Evolutionary conservation across 2,329 filamentous ascomycete species (phyloP), one percentile per base, ranked within the genome.

Genomic region (Bipolaris cookei): DNA sequence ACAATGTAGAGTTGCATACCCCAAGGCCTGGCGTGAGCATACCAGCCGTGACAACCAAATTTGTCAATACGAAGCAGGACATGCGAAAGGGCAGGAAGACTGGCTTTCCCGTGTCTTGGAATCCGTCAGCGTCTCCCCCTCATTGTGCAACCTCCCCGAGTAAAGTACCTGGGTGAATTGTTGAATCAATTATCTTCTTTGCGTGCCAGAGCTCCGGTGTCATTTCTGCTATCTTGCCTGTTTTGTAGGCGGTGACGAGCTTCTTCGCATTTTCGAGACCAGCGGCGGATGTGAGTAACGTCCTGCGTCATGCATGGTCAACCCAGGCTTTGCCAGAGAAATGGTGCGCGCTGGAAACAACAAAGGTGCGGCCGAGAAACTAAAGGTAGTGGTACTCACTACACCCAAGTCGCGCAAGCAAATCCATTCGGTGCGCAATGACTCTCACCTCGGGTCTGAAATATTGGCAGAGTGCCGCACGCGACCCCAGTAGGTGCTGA

Each of bases 131-230:
- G 46, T 45, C 18, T 18, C 16, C 34, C 5, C 42, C 6, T 45
- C 43, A 13, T 10, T 6, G 30, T 49, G 32, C 38, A 18, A 21
- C 16, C 38, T 35, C 23, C 35, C 43, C 28, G 35, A 59, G 83
- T 28, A 38, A 23, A 44, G 65, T 86, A 96, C 92, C 92, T 65
- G 95, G 95, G 76, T 99, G 95, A 64, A 99, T 80, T 13, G 95
- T 99, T 59, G 95, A 94, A 78, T 99, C 95, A 54, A 98, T 91
- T 65, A 97, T 88, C 83, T 97, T 97, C 85, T 99, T 99, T 42
- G 95, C 95, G 62, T 86, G 82, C 95, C 95, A 99, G 68, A 99
- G 80, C 70, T 97, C 91, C 1, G 91, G 89, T 16, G 89, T 96
- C 92, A 98, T 97, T 51, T 86, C 80, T 67, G 84, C 80, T 59